These are phyloP conservation scores for Fusarium tricinctum DNA, from an alignment of 2,329 filamentous ascomycete species.

Conservation along the genomic window DNA sequence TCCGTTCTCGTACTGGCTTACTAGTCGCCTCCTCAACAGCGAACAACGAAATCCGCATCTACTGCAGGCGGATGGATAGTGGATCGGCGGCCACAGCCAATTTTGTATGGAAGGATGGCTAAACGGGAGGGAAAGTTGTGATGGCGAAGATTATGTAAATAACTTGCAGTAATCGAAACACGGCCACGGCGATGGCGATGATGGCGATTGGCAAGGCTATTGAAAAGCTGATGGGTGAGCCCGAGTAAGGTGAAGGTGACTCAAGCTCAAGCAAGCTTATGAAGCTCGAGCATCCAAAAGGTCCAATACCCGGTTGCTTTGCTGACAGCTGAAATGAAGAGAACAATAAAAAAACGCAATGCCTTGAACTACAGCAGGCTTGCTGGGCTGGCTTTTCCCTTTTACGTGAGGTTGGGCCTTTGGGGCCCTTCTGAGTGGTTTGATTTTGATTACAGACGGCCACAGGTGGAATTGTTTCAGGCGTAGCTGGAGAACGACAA, in stretches of 20 bases:
- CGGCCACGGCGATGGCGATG: conserved; percentile 23
- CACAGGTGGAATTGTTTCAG: conserved; percentile 43
- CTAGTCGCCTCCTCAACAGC: conserved; percentile 32
- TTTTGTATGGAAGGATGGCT: conserved; percentile 17
- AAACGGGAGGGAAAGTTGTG: not conserved
- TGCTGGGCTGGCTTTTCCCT: conserved; percentile 7
- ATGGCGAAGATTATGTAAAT: conserved; percentile 28
- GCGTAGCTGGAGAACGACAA: conserved; percentile 41
- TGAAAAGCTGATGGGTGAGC: conserved; percentile 24
- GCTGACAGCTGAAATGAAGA: conserved; percentile 33
- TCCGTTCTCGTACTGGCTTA: conserved; percentile 17
- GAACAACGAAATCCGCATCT: conserved; percentile 11
- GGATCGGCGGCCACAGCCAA: conserved; percentile 22
- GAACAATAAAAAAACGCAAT: conserved; percentile 24
- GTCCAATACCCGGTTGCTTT: conserved; percentile 5
- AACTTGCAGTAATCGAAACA: conserved; percentile 12
- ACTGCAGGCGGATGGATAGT: conserved; percentile 36
- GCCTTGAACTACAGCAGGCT: conserved; percentile 12
- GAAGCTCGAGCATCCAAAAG: conserved; percentile 30
- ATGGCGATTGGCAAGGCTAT: not conserved
- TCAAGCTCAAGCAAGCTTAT: conserved; percentile 29
- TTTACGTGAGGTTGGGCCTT: conserved; percentile 19
- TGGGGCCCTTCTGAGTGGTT: conserved; percentile 36
- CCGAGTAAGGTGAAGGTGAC: conserved; percentile 25
- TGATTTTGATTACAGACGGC: conserved; percentile 40